Evolutionary conservation across 345 rosid species (phyloP), one percentile per base, ranked within the genome.

Genomic region (Cardamine occulta): DNA sequence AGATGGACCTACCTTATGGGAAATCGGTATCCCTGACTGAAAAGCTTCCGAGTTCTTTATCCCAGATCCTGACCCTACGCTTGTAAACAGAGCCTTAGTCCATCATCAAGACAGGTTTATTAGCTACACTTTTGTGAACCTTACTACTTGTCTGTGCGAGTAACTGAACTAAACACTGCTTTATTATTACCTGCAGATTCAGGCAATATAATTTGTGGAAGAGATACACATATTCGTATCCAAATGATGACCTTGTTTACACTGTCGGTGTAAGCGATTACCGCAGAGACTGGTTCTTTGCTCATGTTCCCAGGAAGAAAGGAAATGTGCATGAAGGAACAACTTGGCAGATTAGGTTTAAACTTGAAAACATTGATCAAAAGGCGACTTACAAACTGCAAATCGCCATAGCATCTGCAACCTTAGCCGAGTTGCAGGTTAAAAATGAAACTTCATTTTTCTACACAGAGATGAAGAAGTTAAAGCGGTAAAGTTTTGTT

Each of bases 141-240:
- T 12, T 63, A 44, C 32, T 55, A 14, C 59, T 55, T 70, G 59
- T 17, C 42, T 69, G 57, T 44, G 65, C 12, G 47, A 55, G 18
- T 34, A 54, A 47, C 59, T 11, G 6, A 55, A 76, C 18, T 35
- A 35, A 63, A 28, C 53, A 45, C 52, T 8, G 10, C 26, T 54
- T 63, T 54, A 28, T 63, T 55, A 12, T 23, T 49, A n/a, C 47
- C 26, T 26, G 62, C 89, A 91, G 98, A 82, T 92, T 86, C 79
- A 87, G 97, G 89, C 99, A 92, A 77, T 95, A 95, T 53, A 97
- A 97, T 26, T 78, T 95, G 77, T 95, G 99, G 99, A 84, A 82
- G 47, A 86, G 96, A 77, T 92, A 94, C 68, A 66, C 90, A 26
- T 96, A 92, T 32, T 45, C 90, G 66, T 95, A 90, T 82, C 99